Conservation (phyloP, 2,329 filamentous ascomycete species). For the Peltaster fructicola region DNA sequence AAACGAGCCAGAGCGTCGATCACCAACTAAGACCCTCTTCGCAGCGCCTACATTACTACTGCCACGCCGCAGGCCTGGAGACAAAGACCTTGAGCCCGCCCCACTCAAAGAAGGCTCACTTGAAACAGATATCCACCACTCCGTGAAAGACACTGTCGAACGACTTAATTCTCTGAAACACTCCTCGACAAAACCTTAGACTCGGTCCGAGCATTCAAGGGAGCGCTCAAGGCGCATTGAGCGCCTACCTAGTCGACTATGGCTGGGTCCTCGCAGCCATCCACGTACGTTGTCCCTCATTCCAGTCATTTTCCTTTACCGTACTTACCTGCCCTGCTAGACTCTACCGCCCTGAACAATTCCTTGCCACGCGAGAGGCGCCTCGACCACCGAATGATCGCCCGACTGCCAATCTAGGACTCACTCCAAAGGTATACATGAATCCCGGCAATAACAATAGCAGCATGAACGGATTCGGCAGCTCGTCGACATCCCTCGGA, state of each 20-base stretch:
- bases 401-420: constrained; percentile 48
- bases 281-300: constrained; percentile 4
- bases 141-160: no score
- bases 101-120: no score
- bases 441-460: constrained; percentile 57
- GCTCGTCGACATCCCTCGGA: constrained; percentile 23
- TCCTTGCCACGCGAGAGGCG: constrained; percentile 94
- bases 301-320: constrained; percentile 2
- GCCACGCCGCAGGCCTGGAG: no score
- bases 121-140: no score
- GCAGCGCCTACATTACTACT: no score
- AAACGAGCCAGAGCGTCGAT: no score
- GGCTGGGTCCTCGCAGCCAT: constrained; percentile 2
- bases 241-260: not conserved
- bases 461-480: constrained; percentile 19
- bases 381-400: constrained; percentile 75
- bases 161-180: not conserved
- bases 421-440: constrained; percentile 56
- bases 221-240: no score
- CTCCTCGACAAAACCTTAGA: not conserved
- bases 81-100: no score
- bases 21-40: no score
- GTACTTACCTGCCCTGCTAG: constrained; percentile 17
- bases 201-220: not conserved
- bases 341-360: constrained; percentile 47